Conservation (phyloP, 805 yeast species). For the Cyberlindnera samutprakarnensis region DNA sequence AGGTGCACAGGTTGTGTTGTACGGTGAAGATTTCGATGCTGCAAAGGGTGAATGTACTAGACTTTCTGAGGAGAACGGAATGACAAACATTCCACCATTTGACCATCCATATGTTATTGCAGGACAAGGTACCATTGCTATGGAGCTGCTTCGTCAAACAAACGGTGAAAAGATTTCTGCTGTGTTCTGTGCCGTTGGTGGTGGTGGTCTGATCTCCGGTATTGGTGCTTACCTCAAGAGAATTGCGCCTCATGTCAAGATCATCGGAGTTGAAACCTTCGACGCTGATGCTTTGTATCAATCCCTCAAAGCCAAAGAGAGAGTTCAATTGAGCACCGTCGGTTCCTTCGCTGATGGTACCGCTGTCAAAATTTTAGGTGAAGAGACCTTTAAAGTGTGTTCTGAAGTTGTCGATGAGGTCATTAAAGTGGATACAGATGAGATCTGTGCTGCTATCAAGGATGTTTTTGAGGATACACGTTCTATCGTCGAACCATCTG, state of each 20-base stretch:
- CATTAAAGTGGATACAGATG: slow-evolving; percentile 81
- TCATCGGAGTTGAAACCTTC: slow-evolving; percentile 91
- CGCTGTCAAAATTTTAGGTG: slow-evolving; percentile 85
- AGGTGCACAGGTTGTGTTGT: slow-evolving; percentile 89
- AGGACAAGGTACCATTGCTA: slow-evolving; percentile 96
- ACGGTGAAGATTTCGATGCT: slow-evolving; percentile 92
- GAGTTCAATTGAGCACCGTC: slow-evolving; percentile 56
- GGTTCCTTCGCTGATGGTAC: slow-evolving; percentile 99
- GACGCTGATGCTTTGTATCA: slow-evolving; percentile 92
- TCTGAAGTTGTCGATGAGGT: slow-evolving; percentile 82
- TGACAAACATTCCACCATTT: slow-evolving; percentile 94
- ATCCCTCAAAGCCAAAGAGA: slow-evolving; percentile 49
- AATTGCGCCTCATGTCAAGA: slow-evolving; percentile 94
- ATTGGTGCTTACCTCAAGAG: slow-evolving; percentile 84
- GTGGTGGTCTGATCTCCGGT: slow-evolving; percentile 95
- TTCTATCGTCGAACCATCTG: slow-evolving; percentile 91
- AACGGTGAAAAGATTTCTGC: slow-evolving; percentile 73
- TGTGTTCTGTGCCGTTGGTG: slow-evolving; percentile 90
- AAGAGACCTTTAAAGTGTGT: slow-evolving; percentile 82
- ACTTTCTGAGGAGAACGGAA: slow-evolving; percentile 57
- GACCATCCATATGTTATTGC: slow-evolving; percentile 98
- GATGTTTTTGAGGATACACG: slow-evolving; percentile 96
- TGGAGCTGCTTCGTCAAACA: slow-evolving; percentile 86
- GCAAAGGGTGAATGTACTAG: slow-evolving; percentile 87
- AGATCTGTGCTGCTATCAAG: slow-evolving; percentile 93